Base-by-base conservation (phyloP, 2,329 filamentous ascomycete species). In the Neofusicoccum cordaticola region DNA sequence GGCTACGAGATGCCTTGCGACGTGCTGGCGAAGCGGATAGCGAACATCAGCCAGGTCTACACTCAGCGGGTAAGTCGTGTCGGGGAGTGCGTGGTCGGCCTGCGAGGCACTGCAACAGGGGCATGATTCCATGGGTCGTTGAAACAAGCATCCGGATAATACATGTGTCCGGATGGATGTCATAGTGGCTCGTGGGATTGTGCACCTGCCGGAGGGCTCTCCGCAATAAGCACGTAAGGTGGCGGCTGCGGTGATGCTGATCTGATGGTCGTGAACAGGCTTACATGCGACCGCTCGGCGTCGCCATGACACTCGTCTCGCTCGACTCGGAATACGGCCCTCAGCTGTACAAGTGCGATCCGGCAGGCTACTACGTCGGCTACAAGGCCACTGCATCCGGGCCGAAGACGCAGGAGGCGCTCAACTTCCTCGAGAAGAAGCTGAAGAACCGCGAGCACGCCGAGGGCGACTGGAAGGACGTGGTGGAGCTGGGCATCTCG, bases 1-100 rank as follows among this genome's bases (percentile, higher is more conserved):
- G 95, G 95, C 74, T 99, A 99, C 81, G 95, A 99, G 85, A 99
- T 99, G 95, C 95, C 95, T 66, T 96, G 93, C 79, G 95, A 99
- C 80, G 95, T 93, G 61, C 82, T 99, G 74, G 92, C 95, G 69
- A 99, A 99, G 87, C 88, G 95, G 77, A 84, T 99, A 80, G 95
- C 95, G 77, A 99, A 99, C 82, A 97, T 99, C 83, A 97, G 92
- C 81, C 95, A 99, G 81, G 95, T 99, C 70, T 99, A 98, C 81
- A 99, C 95, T 71, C 95, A 99, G 83, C 85, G 93, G 79, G 95
- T 98, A 82, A 78, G 85, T 62, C 4, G 19, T 13, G 22, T 44
- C n/a, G 17, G 5, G 9, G 22, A 19, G 27, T 12, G n/a, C 19
- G 12, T 17, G 37, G 4, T 35, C n/a, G 41, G 39, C 17, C n/a